A percentile compares a stretch with the other conserved stretches of the same genome.
These are phyloP conservation scores for Thraustotheca clavata DNA, from an alignment of 352 stramenopile genomes.

Conservation along the genomic window DNA sequence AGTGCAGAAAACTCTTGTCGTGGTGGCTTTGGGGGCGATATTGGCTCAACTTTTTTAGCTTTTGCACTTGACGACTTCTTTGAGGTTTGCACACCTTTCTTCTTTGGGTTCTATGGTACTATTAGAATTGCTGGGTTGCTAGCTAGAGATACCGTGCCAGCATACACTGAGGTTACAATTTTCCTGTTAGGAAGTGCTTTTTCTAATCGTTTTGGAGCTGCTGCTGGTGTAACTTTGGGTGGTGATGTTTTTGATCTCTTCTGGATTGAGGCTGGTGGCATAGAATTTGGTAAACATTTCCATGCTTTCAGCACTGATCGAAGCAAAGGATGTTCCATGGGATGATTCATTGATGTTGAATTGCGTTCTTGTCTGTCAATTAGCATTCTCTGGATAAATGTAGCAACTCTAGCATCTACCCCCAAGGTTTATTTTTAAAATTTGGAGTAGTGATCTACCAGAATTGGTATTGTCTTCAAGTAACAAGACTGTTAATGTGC, in stretches of 20 bases:
- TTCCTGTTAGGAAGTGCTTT: neutral
- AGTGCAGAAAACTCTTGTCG: conserved; percentile 2
- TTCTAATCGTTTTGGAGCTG: neutral
- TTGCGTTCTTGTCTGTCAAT: neutral
- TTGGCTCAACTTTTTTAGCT: neutral
- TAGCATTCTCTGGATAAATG: conserved; percentile 15
- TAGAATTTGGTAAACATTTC: neutral
- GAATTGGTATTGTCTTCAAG: conserved; percentile 7
- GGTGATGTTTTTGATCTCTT: neutral
- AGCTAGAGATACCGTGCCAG: neutral
- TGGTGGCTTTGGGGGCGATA: neutral
- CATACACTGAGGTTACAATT: neutral
- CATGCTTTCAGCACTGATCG: conserved; percentile 3
- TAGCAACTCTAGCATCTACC: conserved; percentile 8
- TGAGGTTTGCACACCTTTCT: neutral
- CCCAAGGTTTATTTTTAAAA: neutral
- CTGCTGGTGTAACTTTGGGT: neutral
- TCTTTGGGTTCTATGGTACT: neutral
- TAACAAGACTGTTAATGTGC: conserved; percentile 12
- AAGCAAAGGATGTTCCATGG: conserved; percentile 16
- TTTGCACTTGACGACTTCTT: neutral
- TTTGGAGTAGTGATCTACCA: neutral
- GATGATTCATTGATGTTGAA: conserved; percentile 11
- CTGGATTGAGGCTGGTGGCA: neutral
- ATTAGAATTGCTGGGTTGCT: neutral